Base-by-base conservation (phyloP, 306 rosid species). In the Vigna trinervia region DNA sequence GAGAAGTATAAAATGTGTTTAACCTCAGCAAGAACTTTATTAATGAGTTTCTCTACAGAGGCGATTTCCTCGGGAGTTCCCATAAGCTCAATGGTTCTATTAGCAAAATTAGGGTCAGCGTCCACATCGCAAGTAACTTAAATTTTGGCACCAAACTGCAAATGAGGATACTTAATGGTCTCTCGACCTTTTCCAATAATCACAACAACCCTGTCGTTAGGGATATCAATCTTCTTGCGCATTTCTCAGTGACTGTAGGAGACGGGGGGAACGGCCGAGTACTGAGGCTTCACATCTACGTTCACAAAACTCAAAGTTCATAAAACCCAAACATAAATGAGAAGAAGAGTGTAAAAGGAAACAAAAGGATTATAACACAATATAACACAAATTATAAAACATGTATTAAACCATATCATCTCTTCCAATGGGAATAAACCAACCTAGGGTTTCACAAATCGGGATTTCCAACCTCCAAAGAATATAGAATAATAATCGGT, bases 171-270 rank as follows among this genome's bases (percentile, higher is more conserved):
- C 88, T 96, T 96, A 66, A 96, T 96, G 32, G 99, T 96, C 81
- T 96, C 99, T 20, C 99, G 98, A 4, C 89, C 92, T 83, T 96
- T 96, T 32, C 99, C 99, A 80, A 96, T 92, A 71, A 96, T 93
- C 6, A 96, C 98, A 68, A 98, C 99, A 12, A 96, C 98, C 80
- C 98, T 91, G 8, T 96, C 99, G 76, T 92, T 96, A 1, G 99
- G 99, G 63, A 92, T 81, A 0, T 91, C 98, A 8, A 96, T 96
- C 81, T 91, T 92, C 79, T 91, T 92, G 86, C 89, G 89, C 3
- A 94, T 23, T 51, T 91, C 91, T 66, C 87, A 91, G 67, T 82
- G 89, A 3, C 89, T 92, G 69, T 90, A 90, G 2, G 92, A 86
- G 53, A 86, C 86, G 1, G 28, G 51, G 8, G 80, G 52, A 66